A percentile compares a stretch with the other conserved stretches of the same genome.
phyloP scores from a whole-genome alignment of 495 filamentous ascomycete species.

The Penicillium parvum region DNA sequence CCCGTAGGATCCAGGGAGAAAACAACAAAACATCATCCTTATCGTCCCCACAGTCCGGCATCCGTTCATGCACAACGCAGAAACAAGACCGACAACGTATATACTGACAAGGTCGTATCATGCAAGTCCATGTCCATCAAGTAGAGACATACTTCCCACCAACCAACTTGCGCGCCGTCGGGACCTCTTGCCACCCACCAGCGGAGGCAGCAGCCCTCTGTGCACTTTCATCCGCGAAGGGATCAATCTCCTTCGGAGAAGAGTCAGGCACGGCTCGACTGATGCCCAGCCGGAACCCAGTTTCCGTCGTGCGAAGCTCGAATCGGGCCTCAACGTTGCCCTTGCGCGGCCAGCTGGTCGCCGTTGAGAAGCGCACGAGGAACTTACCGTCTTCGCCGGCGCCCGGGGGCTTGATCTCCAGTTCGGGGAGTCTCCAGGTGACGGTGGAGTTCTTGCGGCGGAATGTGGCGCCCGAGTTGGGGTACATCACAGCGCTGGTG shows the following conservation, averaged over 20 bases:
- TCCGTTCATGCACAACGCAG: background rate
- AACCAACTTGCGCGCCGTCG: constrained; percentile 64
- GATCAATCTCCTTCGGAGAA: constrained; percentile 47
- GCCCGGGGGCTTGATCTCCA: constrained; percentile 48
- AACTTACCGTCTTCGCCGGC: constrained; percentile 56
- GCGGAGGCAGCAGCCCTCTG: constrained; percentile 35
- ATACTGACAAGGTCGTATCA: constrained; percentile 7
- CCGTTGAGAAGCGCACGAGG: constrained; percentile 71
- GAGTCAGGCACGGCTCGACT: constrained; percentile 28
- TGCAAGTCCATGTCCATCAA: constrained; percentile 12
- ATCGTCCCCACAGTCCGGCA: background rate
- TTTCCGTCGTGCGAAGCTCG: constrained; percentile 58
- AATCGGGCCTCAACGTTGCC: constrained; percentile 78
- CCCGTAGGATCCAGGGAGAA: constrained; percentile 11
- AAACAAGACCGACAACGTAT: constrained; percentile 10
- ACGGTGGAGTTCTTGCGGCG: constrained; percentile 82
- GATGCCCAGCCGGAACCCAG: constrained; percentile 60
- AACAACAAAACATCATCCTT: constrained; percentile 10
- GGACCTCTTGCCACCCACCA: constrained; percentile 72
- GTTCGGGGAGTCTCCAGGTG: constrained; percentile 84
- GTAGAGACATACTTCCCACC: constrained; percentile 68
- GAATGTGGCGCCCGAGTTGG: constrained; percentile 57
- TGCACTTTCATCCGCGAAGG: constrained; percentile 61
- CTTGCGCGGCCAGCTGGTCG: constrained; percentile 69
- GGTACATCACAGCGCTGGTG: constrained; percentile 43